Percentiles rank a stretch among this genome's conserved stretches.
Evolutionary conservation across 164 flowering plant genomes (phyloP).

Genomic region (Santalum album): DNA sequence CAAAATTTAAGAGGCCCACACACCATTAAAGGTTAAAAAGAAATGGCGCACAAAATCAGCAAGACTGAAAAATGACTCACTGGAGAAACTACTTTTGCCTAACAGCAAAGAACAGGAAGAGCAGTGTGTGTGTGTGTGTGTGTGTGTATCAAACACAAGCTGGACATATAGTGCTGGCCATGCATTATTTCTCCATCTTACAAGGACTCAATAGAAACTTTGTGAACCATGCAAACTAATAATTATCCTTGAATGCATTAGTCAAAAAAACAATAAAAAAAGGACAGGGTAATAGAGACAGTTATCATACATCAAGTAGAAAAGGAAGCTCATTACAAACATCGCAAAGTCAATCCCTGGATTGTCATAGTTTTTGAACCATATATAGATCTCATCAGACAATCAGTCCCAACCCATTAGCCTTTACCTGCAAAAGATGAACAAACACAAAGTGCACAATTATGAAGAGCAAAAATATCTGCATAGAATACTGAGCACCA

Average conservation of each 20-base stretch:
- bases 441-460: conserved; percentile 15
- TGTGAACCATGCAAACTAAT: neutral
- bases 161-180: no score
- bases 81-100: no score
- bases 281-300: conserved; percentile 12
- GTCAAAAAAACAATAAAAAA: conserved; percentile 9
- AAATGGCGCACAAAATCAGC: no score
- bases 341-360: conserved; percentile 24
- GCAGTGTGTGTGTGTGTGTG: no score
- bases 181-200: no score
- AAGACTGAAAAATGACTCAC: no score
- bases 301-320: conserved; percentile 40
- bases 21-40: conserved; percentile 27
- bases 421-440: conserved; percentile 50
- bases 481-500: conserved; percentile 20
- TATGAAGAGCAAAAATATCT: conserved; percentile 15
- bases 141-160: no score
- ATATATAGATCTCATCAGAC: conserved; percentile 15
- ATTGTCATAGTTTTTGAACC: conserved; percentile 23
- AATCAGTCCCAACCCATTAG: conserved; percentile 15
- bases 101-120: no score
- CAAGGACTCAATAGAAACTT: no score
- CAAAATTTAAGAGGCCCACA: conserved; percentile 34
- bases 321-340: conserved; percentile 36
- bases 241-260: conserved; percentile 4